Base-by-base conservation (phyloP, 306 rosid species). In the Rosa persica region DNA sequence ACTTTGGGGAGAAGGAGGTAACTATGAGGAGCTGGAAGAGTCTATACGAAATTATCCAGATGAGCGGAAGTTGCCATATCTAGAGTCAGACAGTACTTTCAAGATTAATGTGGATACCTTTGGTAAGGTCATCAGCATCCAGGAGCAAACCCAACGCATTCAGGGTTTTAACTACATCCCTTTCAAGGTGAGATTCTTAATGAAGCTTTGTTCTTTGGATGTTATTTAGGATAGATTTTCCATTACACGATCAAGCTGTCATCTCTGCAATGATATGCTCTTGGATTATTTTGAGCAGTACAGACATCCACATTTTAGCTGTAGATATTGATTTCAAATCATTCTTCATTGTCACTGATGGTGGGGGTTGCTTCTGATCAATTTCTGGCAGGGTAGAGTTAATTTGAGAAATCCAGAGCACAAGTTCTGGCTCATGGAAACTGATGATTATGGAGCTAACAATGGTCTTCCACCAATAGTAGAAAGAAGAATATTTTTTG, bases 401-500 rank as follows among this genome's bases (percentile, higher is more conserved):
- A 88, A 89, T 76, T 86, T 95, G 89, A 95, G 57, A 86, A 88
- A 77, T 70, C 98, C 98, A 12, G 98, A 90, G 13, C 92, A 92
- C 81, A 92, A 91, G 81, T 95, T 92, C 80, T 91, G 96, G 91
- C 96, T 95, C 17, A 86, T 92, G 82, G 98, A 91, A 82, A 81
- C 85, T 67, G 98, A 91, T 88, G 87, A 92, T 78, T 81, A 85
- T 70, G 97, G 93, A 74, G 74, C 52, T 76, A 92, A 84, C 79
- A 95, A 95, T 76, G 98, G 98, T 54, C 98, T 95, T 85, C 98
- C 97, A 43, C 98, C 97, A 64, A 72, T 92, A 68, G 86, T 58
- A 19, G 86, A 89, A 80, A 91, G 83, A 83, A 86, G 91, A 76
- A 78, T 95, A 47, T 95, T 95, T 89, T 95, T 95, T 82, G 98